Evolutionary conservation across 805 yeast species (phyloP).

Genomic region (Debaryomyces prosopidis): DNA sequence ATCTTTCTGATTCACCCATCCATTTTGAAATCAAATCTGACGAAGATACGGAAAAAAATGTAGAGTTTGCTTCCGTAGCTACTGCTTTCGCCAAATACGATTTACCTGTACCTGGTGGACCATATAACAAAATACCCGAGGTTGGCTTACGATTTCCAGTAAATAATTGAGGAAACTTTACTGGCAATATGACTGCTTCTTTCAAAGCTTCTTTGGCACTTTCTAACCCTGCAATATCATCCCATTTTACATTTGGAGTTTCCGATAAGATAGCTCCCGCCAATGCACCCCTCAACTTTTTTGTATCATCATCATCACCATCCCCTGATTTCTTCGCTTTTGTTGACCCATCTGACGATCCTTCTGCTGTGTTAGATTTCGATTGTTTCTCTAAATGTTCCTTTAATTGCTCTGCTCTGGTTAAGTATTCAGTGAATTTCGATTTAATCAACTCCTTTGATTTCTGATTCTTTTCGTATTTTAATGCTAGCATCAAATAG

Average conservation of each 20-base stretch:
- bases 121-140: conserved; percentile 74
- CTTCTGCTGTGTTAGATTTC: conserved; percentile 48
- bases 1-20: conserved; percentile 99
- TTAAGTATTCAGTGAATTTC: conserved; percentile 86
- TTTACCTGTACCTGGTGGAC: conserved; percentile 94
- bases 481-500: conserved; percentile 91
- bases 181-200: conserved; percentile 96
- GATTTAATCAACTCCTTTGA: conserved; percentile 86
- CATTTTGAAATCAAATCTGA: conserved; percentile 95
- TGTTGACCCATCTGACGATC: conserved; percentile 57
- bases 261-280: conserved; percentile 90
- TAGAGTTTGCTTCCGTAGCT: conserved; percentile 97
- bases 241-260: conserved; percentile 91
- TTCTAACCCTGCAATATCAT: conserved; percentile 94
- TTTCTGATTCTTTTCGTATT: conserved; percentile 85
- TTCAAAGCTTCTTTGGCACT: conserved; percentile 94
- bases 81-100: conserved; percentile 97
- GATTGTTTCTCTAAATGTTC: conserved; percentile 74
- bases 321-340: conserved; percentile 51
- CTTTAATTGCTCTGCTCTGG: conserved; percentile 92
- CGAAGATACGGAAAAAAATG: conserved; percentile 94
- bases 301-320: conserved; percentile 68
- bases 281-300: conserved; percentile 85
- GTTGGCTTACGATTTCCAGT: conserved; percentile 94
- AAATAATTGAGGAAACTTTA: conserved; percentile 91